These are phyloP conservation scores for Cytospora paraplurivora DNA, from an alignment of 2,329 filamentous ascomycete species.

Conservation along the genomic window DNA sequence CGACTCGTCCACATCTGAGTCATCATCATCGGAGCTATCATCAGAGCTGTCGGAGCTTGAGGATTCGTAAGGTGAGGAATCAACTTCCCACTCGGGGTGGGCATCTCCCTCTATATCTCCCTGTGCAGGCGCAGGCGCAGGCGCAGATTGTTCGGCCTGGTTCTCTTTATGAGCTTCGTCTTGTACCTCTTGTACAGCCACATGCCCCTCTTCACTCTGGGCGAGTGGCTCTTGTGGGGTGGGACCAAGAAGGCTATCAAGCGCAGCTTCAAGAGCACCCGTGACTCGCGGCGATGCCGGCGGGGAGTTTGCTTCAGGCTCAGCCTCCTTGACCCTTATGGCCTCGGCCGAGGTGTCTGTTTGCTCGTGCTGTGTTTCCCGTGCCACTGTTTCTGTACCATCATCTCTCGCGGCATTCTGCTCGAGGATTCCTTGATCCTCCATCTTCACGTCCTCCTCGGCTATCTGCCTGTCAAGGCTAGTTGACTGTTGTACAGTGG, in stretches of 20 bases:
- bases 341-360: constrained; percentile 1
- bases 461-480: not conserved
- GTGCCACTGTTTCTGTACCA: not conserved
- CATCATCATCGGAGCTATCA: constrained; percentile 57
- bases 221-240: not conserved
- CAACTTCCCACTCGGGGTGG: constrained; percentile 81
- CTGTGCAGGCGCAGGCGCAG: not conserved
- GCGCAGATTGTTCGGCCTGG: not conserved
- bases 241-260: constrained; percentile 30
- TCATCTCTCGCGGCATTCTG: not conserved
- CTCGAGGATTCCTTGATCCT: constrained; percentile 3
- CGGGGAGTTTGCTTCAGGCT: not conserved
- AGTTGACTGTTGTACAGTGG: not conserved
- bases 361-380: constrained; percentile 1
- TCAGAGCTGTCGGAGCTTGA: constrained; percentile 63
- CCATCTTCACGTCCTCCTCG: constrained; percentile 14
- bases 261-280: constrained; percentile 34
- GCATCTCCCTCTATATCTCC: constrained; percentile 19
- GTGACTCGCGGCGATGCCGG: constrained; percentile 30
- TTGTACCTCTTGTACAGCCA: not conserved
- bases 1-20: constrained; percentile 64
- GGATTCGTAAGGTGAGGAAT: constrained; percentile 75
- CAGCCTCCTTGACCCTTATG: constrained; percentile 2
- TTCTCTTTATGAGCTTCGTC: not conserved
- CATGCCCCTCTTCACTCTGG: not conserved